Evolutionary conservation across 2,329 filamentous ascomycete genomes (phyloP).

Genomic region (Beauveria scarabaeidicola): DNA sequence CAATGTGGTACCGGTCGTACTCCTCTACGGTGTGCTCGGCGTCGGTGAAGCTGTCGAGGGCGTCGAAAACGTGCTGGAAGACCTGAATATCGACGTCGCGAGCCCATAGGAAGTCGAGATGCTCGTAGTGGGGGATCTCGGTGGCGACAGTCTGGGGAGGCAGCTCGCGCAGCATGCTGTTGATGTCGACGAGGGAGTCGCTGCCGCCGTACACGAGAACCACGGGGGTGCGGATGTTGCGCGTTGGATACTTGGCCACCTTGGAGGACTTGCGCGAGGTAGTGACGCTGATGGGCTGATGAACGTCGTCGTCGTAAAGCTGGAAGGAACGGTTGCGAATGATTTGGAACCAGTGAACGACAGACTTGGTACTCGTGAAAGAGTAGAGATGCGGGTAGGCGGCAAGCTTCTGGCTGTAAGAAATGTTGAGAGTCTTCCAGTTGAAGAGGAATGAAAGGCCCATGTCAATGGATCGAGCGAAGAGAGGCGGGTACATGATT

Average conservation of each 20-base stretch:
- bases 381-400: conserved; percentile 95
- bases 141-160: conserved; percentile 77
- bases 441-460: conserved; percentile 78
- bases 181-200: conserved; percentile 90
- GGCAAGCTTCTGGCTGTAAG: conserved; percentile 79
- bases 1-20: conserved; percentile 48
- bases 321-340: conserved; percentile 94
- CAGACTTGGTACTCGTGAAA: conserved; percentile 91
- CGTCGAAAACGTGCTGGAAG: conserved; percentile 86
- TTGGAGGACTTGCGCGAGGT: conserved; percentile 82
- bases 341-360: conserved; percentile 99
- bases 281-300: conserved; percentile 62
- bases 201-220: conserved; percentile 89
- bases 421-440: conserved; percentile 82
- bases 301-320: conserved; percentile 95
- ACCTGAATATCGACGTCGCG: conserved; percentile 74
- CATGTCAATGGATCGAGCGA: conserved; percentile 77
- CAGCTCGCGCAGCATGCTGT: conserved; percentile 82
- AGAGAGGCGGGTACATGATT: conserved; percentile 88
- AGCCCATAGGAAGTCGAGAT: conserved; percentile 95
- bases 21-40: conserved; percentile 51
- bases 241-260: conserved; percentile 89
- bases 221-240: conserved; percentile 93
- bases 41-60: conserved; percentile 62
- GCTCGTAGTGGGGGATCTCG: conserved; percentile 87